phyloP scores from a whole-genome alignment of 345 rosid genomes.

The Noccaea caerulescens region DNA sequence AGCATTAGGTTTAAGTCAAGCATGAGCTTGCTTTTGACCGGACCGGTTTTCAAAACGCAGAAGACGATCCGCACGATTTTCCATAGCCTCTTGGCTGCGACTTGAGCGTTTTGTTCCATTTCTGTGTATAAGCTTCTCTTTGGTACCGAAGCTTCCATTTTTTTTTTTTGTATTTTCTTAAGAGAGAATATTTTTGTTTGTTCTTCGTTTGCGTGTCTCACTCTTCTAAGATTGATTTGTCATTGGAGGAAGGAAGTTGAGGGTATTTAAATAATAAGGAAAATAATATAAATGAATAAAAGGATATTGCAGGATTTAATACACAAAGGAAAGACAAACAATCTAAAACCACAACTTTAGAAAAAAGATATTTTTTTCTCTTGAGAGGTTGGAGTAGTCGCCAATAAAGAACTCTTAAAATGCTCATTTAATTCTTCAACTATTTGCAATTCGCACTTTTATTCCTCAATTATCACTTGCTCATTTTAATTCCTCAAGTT shows the following conservation, averaged over 20 bases:
- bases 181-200: constrained; percentile 1
- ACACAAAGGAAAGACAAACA: constrained; percentile 5
- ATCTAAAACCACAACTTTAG: constrained; percentile 43
- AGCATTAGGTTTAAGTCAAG: constrained; percentile 60
- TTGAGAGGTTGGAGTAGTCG: constrained; percentile 39
- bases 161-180: constrained; percentile 3
- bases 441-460: too few relatives aligned
- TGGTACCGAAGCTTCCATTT: constrained; percentile 26
- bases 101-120: constrained; percentile 52
- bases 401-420: constrained; percentile 30
- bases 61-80: constrained; percentile 51
- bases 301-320: constrained; percentile 20
- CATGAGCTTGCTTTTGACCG: constrained; percentile 61
- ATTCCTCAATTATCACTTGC: too few relatives aligned
- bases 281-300: constrained; percentile 2
- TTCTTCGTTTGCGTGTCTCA: constrained; percentile 12
- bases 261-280: constrained; percentile 52
- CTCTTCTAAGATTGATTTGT: constrained; percentile 20
- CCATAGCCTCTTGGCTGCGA: constrained; percentile 62
- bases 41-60: constrained; percentile 60
- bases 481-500: too few relatives aligned
- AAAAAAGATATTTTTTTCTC: constrained; percentile 19
- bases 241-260: constrained; percentile 26
- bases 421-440: too few relatives aligned
- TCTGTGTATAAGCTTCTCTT: constrained; percentile 48